Evolutionary conservation across 2,329 filamentous ascomycete genomes (phyloP), one percentile per base, ranked within the genome.

Genomic region (Coniochaeta prunicola): DNA sequence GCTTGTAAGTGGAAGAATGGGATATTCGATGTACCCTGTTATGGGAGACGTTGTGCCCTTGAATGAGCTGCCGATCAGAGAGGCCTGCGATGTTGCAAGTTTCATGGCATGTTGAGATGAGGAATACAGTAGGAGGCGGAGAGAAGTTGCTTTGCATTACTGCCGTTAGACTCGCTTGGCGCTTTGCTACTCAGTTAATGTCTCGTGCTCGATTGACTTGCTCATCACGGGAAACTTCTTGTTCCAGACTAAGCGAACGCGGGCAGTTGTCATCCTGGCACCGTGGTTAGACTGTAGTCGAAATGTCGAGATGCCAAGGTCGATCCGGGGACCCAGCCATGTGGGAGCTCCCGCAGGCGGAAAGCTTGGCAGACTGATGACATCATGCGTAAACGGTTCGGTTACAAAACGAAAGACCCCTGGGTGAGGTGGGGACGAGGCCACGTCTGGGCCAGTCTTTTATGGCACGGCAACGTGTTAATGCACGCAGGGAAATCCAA

Each of bases 291-390:
- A 28, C 45, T 30, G 45, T 17, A 28, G 45, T 50, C 24, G 24
- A 50, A 50, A 30, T 17, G 12, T 30, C 45, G 21, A 50, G 45
- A 50, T 30, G 45, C 45, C 45, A 50, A 50, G 45, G 45, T 26
- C 45, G 45, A 50, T 50, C 45, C 10, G 12, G 13, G 45, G 24
- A 17, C 30, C 53, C 53, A 24, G 53, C 53, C 28, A 55, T 2
- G 17, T 55, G 53, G 53, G 53, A 55, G 53, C 53, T 55, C 53
- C 53, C 53, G 53, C 33, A 33, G 9, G 10, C 28, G 7, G 26
- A 55, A 55, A 55, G 53, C 53, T 55, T 55, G 53, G 53, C 53
- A 33, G 45, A 12, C 21, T n/a, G 3, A 55, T 55, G 53, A 55
- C 53, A 55, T 55, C 53, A 55, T 36, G 2, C 13, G 24, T 21